phyloP scores from a whole-genome alignment of 2,329 filamentous ascomycete species.

The Phialophora macrospora region DNA sequence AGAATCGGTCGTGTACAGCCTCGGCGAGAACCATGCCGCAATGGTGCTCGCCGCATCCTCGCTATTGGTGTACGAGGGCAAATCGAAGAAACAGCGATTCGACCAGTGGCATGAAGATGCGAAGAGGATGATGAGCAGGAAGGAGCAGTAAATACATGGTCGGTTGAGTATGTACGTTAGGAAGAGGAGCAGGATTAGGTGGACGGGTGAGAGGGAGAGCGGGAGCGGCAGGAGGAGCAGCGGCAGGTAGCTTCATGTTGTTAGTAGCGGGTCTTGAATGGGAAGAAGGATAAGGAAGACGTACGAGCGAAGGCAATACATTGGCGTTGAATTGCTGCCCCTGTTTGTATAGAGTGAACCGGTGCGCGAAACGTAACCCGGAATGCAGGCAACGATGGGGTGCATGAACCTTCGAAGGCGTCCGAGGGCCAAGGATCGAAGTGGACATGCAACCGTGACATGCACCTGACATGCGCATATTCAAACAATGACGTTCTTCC shows the following conservation, averaged over 20 bases:
- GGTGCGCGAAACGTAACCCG: neutral
- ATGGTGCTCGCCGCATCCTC: conserved; percentile 18
- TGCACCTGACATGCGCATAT: neutral
- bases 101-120: conserved; percentile 89
- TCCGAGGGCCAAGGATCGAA: neutral
- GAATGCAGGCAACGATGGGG: neutral
- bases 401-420: neutral
- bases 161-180: conserved; percentile 96
- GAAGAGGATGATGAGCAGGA: conserved; percentile 93
- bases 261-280: conserved; percentile 14
- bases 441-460: neutral
- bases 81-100: conserved; percentile 90
- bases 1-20: conserved; percentile 51
- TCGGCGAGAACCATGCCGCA: conserved; percentile 80
- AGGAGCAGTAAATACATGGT: conserved; percentile 96
- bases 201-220: conserved; percentile 70
- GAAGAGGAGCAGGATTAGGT: conserved; percentile 86
- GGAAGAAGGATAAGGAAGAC: conserved; percentile 5
- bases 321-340: conserved; percentile 41
- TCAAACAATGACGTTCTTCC: neutral
- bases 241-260: conserved; percentile 65
- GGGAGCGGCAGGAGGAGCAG: conserved; percentile 88
- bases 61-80: conserved; percentile 58
- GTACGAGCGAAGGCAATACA: conserved; percentile 72
- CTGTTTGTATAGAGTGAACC: neutral